Base-by-base conservation (phyloP, 164 flowering plant species). In the Paratinospora sagittata region DNA sequence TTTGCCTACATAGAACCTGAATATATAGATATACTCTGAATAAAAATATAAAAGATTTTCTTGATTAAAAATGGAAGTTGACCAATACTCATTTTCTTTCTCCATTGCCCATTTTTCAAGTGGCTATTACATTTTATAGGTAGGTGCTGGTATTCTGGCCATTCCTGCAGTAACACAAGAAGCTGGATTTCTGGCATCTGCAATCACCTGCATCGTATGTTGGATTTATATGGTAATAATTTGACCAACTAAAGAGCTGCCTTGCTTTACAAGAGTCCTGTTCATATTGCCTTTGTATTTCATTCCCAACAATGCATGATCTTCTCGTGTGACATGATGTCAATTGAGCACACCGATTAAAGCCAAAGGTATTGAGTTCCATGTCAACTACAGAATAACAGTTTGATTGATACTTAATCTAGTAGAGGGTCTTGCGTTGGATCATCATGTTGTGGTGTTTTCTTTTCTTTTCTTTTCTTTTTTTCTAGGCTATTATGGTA, bases 111-210 rank as follows among this genome's bases (percentile, higher is more conserved):
- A 24, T 11, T 70, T 72, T 67, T 63, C 14, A 60, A 69, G 27
- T 69, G n/a, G 73, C 70, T 64, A 33, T 74, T 67, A 30, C 37
- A 76, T 71, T 68, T 11, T 66, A 57, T 68, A 94, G 98, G 82
- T 94, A 7, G 98, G 98, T 72, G 97, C 97, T 43, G 98, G 98
- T 73, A 94, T 94, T 24, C 87, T 94, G 17, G 98, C 98, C 8
- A 86, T 94, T 81, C 98, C 98, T 76, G 95, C 98, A 6, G 98
- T 91, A 64, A 94, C 98, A 24, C 96, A 92, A 84, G 98, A 94
- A 82, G 72, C 97, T 69, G 98, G 98, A 67, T 94, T 94, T 83
- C 77, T 91, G 64, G 96, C 98, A 70, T 90, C 98, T 61, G 86
- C 97, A 17, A 78, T 92, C 49, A 80, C 89, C 3, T 90, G 95